phyloP scores from a whole-genome alignment of 306 rosid species.

The Cicer chorassanicum region DNA sequence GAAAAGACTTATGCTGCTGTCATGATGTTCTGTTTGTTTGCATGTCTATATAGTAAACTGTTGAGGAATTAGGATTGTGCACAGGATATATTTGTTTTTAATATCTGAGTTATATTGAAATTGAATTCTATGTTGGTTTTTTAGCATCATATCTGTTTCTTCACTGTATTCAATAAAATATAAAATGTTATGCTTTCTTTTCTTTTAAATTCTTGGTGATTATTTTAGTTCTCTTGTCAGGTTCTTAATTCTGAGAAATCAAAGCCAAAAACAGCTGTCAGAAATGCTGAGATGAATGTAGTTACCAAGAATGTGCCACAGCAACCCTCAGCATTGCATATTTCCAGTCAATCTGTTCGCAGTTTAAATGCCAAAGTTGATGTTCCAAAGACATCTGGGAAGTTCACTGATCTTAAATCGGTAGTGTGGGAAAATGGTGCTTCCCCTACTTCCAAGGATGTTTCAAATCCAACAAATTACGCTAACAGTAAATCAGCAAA shows the following conservation, averaged over 20 bases:
- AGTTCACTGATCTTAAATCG: constrained; percentile 87
- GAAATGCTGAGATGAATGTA: constrained; percentile 66
- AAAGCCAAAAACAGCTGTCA: constrained; percentile 71
- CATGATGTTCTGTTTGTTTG: constrained; percentile 9
- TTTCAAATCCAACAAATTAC: constrained; percentile 63
- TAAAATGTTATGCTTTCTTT: neutral
- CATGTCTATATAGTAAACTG: neutral
- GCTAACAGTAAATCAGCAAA: constrained; percentile 60
- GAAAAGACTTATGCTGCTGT: neutral
- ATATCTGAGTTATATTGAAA: constrained; percentile 5
- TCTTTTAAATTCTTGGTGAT: constrained; percentile 16
- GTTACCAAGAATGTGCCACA: constrained; percentile 64
- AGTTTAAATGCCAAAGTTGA: constrained; percentile 71
- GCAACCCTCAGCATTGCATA: constrained; percentile 59
- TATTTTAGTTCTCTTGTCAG: constrained; percentile 47
- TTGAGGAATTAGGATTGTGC: constrained; percentile 19
- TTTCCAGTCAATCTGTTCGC: constrained; percentile 70
- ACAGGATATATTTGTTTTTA: neutral
- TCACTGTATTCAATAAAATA: neutral
- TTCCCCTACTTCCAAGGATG: constrained; percentile 74
- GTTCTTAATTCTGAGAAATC: constrained; percentile 81
- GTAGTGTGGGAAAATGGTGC: constrained; percentile 80
- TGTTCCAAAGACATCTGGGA: constrained; percentile 84
- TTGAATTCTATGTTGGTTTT: constrained; percentile 24
- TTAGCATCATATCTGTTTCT: neutral